Conservation (phyloP, 352 stramenopile species). For the Phytophthora parvispora region DNA sequence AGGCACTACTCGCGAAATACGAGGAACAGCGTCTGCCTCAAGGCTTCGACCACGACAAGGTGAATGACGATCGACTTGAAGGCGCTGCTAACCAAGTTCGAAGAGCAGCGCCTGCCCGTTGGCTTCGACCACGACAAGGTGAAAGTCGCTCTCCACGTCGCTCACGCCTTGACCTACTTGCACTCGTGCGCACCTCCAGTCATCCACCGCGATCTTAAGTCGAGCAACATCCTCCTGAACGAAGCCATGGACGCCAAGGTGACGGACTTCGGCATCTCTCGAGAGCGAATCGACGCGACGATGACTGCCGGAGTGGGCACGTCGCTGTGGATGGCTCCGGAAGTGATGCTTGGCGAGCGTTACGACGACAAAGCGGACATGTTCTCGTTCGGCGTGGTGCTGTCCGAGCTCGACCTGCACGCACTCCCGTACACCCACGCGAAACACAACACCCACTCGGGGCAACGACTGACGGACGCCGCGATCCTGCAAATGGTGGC, state of each 20-base stretch:
- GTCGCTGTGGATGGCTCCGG: conserved; percentile 46
- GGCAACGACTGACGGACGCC: conserved; percentile 30
- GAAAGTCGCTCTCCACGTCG: conserved; percentile 34
- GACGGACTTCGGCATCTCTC: conserved; percentile 39
- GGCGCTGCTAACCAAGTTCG: conserved; percentile 33
- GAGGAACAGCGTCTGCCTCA: conserved; percentile 26
- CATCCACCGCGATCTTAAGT: conserved; percentile 34
- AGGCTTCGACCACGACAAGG: conserved; percentile 36
- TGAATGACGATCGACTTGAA: conserved; percentile 47
- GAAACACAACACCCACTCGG: conserved; percentile 20
- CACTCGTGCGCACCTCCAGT: conserved; percentile 36
- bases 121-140: conserved; percentile 38
- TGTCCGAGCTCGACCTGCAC: conserved; percentile 42
- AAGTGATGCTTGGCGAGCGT: conserved; percentile 38
- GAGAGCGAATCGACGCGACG: conserved; percentile 30
- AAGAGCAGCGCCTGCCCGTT: conserved; percentile 26
- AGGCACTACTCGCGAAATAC: conserved; percentile 34
- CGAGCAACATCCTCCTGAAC: conserved; percentile 36
- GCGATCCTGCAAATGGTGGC: conserved; percentile 55
- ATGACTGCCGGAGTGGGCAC: conserved; percentile 43
- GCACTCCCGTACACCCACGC: conserved; percentile 31
- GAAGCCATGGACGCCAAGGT: conserved; percentile 33
- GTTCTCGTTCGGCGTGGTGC: conserved; percentile 49
- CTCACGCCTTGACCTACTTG: conserved; percentile 45
- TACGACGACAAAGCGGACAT: conserved; percentile 53